Conservation (phyloP, 2,329 filamentous ascomycete genomes). For the Ascochyta pisi region DNA sequence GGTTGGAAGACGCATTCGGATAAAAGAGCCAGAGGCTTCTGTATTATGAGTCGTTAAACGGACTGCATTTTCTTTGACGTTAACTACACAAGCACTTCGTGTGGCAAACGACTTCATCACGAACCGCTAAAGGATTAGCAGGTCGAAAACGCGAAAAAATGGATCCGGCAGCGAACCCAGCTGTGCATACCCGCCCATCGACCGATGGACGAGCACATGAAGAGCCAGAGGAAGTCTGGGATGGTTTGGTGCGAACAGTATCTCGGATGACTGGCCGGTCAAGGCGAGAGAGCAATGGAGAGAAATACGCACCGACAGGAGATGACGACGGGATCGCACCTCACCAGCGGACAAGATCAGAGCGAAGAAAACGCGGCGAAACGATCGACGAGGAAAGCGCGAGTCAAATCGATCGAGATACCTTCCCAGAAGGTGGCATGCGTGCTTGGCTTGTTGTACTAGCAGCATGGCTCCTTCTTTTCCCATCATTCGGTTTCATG, state of each 20-base stretch:
- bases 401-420: constrained; percentile 34
- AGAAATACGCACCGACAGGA: constrained; percentile 5
- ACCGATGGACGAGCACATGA: constrained; percentile 8
- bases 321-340: constrained; percentile 18
- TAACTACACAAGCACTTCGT: neutral
- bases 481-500: constrained; percentile 49
- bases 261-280: constrained; percentile 32
- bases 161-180: constrained; percentile 39
- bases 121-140: neutral
- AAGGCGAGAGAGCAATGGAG: constrained; percentile 18
- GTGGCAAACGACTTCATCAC: neutral
- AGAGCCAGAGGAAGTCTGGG: constrained; percentile 30
- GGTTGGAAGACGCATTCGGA: constrained; percentile 8
- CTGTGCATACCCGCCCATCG: constrained; percentile 33
- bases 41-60: neutral
- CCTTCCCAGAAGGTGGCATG: constrained; percentile 49
- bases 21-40: neutral
- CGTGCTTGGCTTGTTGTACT: constrained; percentile 52
- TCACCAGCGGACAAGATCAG: neutral
- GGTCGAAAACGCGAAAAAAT: constrained; percentile 18
- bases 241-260: constrained; percentile 25
- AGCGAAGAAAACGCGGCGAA: constrained; percentile 11
- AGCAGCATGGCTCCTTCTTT: constrained; percentile 43
- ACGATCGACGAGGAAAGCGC: constrained; percentile 18
- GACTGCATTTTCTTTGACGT: neutral